A percentile compares a stretch with the other conserved stretches of the same genome.
Evolutionary conservation across 176 grass and related monocot genomes (phyloP).

Genomic region (Oropetium thomaeum): DNA sequence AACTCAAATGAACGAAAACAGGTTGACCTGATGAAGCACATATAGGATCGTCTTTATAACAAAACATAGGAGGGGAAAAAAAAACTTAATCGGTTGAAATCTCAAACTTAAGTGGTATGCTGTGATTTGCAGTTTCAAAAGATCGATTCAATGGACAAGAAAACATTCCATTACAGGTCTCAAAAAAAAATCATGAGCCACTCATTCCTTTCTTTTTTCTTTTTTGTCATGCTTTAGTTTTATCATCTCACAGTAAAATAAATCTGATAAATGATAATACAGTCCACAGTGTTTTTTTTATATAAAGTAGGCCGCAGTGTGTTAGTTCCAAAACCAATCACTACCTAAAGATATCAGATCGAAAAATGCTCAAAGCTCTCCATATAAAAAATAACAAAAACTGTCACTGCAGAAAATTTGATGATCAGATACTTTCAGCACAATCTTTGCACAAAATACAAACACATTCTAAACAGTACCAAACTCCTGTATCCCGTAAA

Average conservation of each 20-base stretch:
- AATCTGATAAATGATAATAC: not conserved
- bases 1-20: too few relatives aligned
- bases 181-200: not conserved
- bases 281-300: constrained; percentile 19
- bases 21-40: too few relatives aligned
- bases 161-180: not conserved
- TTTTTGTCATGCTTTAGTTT: constrained; percentile 15
- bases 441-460: not conserved
- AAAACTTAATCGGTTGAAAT: too few relatives aligned
- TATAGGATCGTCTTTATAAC: too few relatives aligned
- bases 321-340: constrained; percentile 43
- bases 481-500: constrained; percentile 31
- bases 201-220: not conserved
- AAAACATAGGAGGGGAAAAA: too few relatives aligned
- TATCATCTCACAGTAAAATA: constrained; percentile 21
- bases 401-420: not conserved
- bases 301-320: too few relatives aligned
- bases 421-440: constrained; percentile 15
- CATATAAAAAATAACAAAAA: constrained; percentile 17
- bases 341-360: constrained; percentile 16
- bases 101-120: too few relatives aligned
- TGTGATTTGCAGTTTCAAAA: too few relatives aligned
- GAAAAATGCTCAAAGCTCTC: constrained; percentile 31
- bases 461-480: constrained; percentile 6
- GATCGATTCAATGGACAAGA: not conserved